These are phyloP conservation scores for Guyanaporus albipodus DNA, from an alignment of 768 basidiomycete genomes.

Conservation along the genomic window DNA sequence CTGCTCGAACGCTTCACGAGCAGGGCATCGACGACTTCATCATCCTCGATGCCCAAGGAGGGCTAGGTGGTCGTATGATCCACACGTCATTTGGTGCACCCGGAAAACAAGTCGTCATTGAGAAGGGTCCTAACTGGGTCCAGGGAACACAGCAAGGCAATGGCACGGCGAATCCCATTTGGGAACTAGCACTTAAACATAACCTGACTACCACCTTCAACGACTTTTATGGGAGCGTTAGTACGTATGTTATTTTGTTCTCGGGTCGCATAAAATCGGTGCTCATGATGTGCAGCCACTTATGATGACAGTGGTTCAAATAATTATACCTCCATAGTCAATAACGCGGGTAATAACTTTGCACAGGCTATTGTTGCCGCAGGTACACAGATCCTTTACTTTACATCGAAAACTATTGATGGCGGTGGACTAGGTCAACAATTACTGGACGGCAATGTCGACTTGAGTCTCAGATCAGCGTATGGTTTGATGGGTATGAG, in stretches of 20 bases:
- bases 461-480: slow-evolving; percentile 49
- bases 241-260: slow-evolving; percentile 31
- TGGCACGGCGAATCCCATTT: slow-evolving; percentile 58
- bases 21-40: slow-evolving; percentile 54
- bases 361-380: slow-evolving; percentile 39
- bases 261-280: too few relatives aligned
- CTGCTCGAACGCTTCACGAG: slow-evolving; percentile 55
- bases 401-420: slow-evolving; percentile 44
- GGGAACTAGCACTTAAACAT: slow-evolving; percentile 53
- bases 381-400: slow-evolving; percentile 31
- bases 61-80: slow-evolving; percentile 61
- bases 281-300: slow-evolving; percentile 37
- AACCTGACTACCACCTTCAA: slow-evolving; percentile 44
- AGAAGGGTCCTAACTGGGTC: slow-evolving; percentile 62
- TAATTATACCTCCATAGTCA: slow-evolving; percentile 44
- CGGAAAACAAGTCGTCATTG: slow-evolving; percentile 41
- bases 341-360: slow-evolving; percentile 39
- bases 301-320: slow-evolving; percentile 49
- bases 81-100: slow-evolving; percentile 40
- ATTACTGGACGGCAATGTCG: slow-evolving; percentile 36
- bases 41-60: slow-evolving; percentile 54
- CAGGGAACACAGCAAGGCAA: slow-evolving; percentile 47
- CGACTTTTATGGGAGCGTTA: slow-evolving; percentile 40
- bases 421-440: slow-evolving; percentile 3
- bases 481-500: slow-evolving; percentile 49